These are phyloP conservation scores for Trametopsis cervina DNA, from an alignment of 768 basidiomycete genomes.

Conservation along the genomic window DNA sequence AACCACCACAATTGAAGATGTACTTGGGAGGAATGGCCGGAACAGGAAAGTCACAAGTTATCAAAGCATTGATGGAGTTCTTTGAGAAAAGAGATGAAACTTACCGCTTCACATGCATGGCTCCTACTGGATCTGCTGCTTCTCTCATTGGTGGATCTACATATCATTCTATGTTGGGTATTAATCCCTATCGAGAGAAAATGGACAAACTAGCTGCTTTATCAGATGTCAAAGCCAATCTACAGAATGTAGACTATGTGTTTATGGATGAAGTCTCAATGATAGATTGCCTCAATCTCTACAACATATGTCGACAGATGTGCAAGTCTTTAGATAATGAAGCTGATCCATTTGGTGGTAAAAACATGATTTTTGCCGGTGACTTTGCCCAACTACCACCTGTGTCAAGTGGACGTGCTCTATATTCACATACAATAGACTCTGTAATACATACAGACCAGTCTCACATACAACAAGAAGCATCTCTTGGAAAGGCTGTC, in stretches of 20 bases:
- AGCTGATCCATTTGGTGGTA: constrained; percentile 29
- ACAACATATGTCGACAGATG: constrained; percentile 21
- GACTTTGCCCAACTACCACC: constrained; percentile 40
- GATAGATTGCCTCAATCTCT: constrained; percentile 26
- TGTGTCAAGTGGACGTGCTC: constrained; percentile 2
- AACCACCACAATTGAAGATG: constrained; percentile 13
- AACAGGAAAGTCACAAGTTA: constrained; percentile 20
- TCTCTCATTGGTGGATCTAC: constrained; percentile 17
- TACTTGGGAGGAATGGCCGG: constrained; percentile 20
- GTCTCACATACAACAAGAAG: constrained; percentile 1
- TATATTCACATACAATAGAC: neutral
- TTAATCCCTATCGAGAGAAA: neutral
- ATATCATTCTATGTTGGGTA: constrained; percentile 16
- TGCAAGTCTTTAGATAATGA: constrained; percentile 11
- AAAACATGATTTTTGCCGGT: constrained; percentile 39
- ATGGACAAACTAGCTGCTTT: neutral
- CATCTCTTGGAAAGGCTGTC: constrained; percentile 11
- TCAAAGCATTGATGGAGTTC: constrained; percentile 13
- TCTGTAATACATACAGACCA: neutral
- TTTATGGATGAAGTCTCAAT: constrained; percentile 41
- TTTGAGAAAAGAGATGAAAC: constrained; percentile 6
- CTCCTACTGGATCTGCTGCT: constrained; percentile 20
- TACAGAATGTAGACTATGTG: constrained; percentile 29
- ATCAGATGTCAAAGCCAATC: neutral
- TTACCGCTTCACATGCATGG: constrained; percentile 13